Evolutionary conservation across 306 rosid genomes (phyloP), one percentile per base, ranked within the genome.

Genomic region (Pyrus pyrifolia): DNA sequence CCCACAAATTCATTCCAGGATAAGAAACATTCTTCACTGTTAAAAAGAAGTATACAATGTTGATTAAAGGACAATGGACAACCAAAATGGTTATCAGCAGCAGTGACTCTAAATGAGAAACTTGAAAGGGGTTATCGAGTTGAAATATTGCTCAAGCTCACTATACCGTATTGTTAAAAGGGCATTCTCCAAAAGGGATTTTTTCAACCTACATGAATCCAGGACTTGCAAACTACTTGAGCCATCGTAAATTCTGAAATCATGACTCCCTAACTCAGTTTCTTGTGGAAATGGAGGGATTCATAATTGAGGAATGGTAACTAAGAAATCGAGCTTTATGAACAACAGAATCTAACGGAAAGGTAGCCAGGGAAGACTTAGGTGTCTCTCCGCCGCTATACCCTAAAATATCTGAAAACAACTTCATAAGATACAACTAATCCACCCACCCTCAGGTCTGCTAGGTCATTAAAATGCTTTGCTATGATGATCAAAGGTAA

Each of bases 1-100:
- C 59, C 42, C 23, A 30, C 65, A 65, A 68, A 75, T 81, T 78
- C 75, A 60, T 57, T 27, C 3, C 11, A 68, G 29, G n/a, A 45
- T n/a, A 12, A 46, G 78, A 74, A 61, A 46, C 23, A 38, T 53
- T 6, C 14, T 35, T 23, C 70, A 27, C 61, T 29, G 12, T 44
- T 44, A 10, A 10, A 74, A 35, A 15, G 19, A 60, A 44, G 30
- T 27, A 45, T 19, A 53, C 49, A 45, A 61, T 73, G 27, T 3
- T 42, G 1, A 27, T 44, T 15, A 17, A 15, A 17, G 55, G 25
- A 27, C 3, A 11, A 14, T 27, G 42, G 45, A 60, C 27, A 60
- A 23, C 11, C 42, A 60, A 59, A 23, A 6, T 59, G 25, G 40
- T 23, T 6, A 10, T 0, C 49, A 17, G 68, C 6, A 57, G 29